These are phyloP conservation scores for Hymenoscyphus repandus DNA, from an alignment of 2,329 filamentous ascomycete species.

Conservation along the genomic window DNA sequence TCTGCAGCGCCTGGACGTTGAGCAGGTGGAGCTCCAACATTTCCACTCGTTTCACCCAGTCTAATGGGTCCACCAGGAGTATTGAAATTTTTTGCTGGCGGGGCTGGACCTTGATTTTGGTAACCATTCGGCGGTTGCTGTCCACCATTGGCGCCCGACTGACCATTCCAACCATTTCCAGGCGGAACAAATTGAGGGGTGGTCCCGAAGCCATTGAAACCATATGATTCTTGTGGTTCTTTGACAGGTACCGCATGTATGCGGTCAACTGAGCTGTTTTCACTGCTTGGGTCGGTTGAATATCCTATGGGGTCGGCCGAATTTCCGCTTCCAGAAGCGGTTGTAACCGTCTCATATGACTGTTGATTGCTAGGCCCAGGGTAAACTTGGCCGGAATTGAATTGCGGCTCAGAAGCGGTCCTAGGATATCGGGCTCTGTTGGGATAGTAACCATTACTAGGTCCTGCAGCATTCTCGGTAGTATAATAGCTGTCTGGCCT, in stretches of 20 bases:
- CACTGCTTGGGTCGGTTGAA: conserved; percentile 80
- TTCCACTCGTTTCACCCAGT: conserved; percentile 23
- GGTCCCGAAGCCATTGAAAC: conserved; percentile 44
- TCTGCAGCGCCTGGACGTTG: conserved; percentile 37
- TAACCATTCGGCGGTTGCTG: conserved; percentile 19
- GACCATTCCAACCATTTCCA: conserved; percentile 28
- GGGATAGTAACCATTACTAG: conserved; percentile 29
- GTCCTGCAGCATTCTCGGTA: conserved; percentile 22
- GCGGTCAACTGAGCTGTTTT: conserved; percentile 87
- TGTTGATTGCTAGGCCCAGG: conserved; percentile 26
- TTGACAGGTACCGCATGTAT: conserved; percentile 48
- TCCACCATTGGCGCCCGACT: conserved; percentile 24
- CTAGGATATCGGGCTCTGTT: conserved; percentile 30
- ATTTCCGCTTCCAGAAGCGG: conserved; percentile 65
- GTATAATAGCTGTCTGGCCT: conserved; percentile 41
- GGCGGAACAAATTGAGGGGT: conserved; percentile 36
- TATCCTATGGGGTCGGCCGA: conserved; percentile 71
- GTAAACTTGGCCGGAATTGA: conserved; percentile 28
- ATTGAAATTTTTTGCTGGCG: conserved; percentile 21
- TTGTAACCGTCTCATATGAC: conserved; percentile 83
- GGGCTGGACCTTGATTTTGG: conserved; percentile 15
- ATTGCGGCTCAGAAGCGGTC: conserved; percentile 29
- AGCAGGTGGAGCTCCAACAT: conserved; percentile 10
- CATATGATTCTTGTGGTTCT: conserved; percentile 58
- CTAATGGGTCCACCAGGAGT: conserved; percentile 25